Evolutionary conservation across 805 yeast species (phyloP), one percentile per base, ranked within the genome.

Genomic region (Lipomyces sp.): DNA sequence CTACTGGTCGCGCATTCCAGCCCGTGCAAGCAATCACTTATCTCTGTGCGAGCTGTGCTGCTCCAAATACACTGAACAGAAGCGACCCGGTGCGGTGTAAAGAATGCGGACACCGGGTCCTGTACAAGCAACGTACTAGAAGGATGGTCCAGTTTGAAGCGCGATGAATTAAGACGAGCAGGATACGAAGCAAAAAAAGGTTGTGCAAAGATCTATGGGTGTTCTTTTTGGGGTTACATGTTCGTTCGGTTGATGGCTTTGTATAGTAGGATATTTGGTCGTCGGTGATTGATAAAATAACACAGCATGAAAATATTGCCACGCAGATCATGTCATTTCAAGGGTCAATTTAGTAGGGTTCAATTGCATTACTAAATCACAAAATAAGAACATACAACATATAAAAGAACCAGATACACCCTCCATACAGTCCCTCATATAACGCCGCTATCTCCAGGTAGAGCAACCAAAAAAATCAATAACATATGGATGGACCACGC

Each of bases 61-160:
- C 93, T 64, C 87, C 89, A 63, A 89, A 93, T 73, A 87, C 96
- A 2, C 85, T 95, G 72, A 88, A 92, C 62, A 92, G 94, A 80
- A 91, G 90, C 73, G 99, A 95, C 78, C 97, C 98, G 37, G 97
- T 95, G 71, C 90, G 98, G 82, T 95, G 99, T 82, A 93, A 92
- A 80, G 97, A 93, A 73, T 95, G 99, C 80, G 99, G 99, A 70
- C 98, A 95, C 82, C 89, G 99, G 81, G 98, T 95, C 67, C 83
- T 95, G 70, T 91, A 94, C 83, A 95, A 95, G 83, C 97, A 97
- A 69, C 89, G 99, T 83, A 94, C 98, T 59, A 90, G 93, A 84
- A 87, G 98, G 83, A 91, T 94, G 96, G 82, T 89, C 62, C 93
- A 89, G 79, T 89, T 89, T 76, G 93, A 89, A 78, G 93, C 94